Evolutionary conservation across 2,329 filamentous ascomycete genomes (phyloP).

Genomic region (Fusarium sp.): DNA sequence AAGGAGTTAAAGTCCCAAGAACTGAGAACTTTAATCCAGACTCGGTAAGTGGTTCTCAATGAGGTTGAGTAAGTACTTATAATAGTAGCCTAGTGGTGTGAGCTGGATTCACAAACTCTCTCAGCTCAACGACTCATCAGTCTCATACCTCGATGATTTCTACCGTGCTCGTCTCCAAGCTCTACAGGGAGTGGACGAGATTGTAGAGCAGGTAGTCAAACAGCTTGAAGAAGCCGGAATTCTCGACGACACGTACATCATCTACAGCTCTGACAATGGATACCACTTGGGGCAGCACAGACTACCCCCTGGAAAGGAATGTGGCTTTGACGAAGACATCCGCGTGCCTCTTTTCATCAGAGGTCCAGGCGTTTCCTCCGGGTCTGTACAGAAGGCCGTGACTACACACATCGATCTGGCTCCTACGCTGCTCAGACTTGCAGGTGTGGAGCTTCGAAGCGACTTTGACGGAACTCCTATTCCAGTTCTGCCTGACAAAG

Average conservation of each 20-base stretch:
- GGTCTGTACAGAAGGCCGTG: conserved; percentile 56
- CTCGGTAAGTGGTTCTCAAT: conserved; percentile 52
- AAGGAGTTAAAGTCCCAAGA: conserved; percentile 69
- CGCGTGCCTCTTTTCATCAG: conserved; percentile 69
- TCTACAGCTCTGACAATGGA: conserved; percentile 72
- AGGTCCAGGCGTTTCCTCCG: conserved; percentile 63
- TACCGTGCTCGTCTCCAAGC: conserved; percentile 64
- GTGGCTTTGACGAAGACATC: conserved; percentile 70
- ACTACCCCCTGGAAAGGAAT: conserved; percentile 68
- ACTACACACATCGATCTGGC: conserved; percentile 74
- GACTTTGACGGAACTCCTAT: conserved; percentile 71
- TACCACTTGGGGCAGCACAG: conserved; percentile 72
- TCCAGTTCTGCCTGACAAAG: conserved; percentile 51
- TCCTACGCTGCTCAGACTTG: conserved; percentile 67
- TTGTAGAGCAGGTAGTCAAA: conserved; percentile 61
- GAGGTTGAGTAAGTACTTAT: conserved; percentile 1
- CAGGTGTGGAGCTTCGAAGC: conserved; percentile 55
- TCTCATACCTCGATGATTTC: conserved; percentile 64
- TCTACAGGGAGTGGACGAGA: conserved; percentile 67
- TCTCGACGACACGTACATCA: conserved; percentile 71
- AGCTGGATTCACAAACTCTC: conserved; percentile 60
- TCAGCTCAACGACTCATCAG: conserved; percentile 54
- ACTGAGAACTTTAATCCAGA: conserved; percentile 76
- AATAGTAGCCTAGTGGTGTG: conserved; percentile 50
- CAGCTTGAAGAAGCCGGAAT: conserved; percentile 65